Evolutionary conservation across 805 yeast genomes (phyloP).

Genomic region (Komagataella kurtzmanii): DNA sequence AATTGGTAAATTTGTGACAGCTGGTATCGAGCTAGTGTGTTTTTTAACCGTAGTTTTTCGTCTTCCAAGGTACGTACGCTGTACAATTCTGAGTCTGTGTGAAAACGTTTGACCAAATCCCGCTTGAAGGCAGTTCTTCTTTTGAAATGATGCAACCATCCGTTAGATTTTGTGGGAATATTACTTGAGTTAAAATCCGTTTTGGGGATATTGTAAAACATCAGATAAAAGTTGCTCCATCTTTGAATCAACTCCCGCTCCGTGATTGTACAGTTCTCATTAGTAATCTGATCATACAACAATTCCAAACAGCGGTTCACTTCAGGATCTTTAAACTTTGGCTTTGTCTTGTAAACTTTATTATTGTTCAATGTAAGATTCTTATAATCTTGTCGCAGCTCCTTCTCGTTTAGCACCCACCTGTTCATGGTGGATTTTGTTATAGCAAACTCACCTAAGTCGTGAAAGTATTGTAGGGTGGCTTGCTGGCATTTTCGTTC

Average conservation of each 20-base stretch:
- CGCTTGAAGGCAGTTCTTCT: constrained; percentile 14
- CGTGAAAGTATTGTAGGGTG: constrained; percentile 20
- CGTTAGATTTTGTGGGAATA: constrained; percentile 17
- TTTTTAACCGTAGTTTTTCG: constrained; percentile 13
- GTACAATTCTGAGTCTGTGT: constrained; percentile 7
- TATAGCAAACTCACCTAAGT: constrained; percentile 17
- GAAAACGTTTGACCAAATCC: constrained; percentile 14
- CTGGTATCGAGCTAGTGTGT: constrained; percentile 6
- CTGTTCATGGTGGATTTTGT: constrained; percentile 24
- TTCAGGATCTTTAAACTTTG: constrained; percentile 18
- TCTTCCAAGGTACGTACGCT: constrained; percentile 6
- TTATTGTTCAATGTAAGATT: constrained; percentile 13
- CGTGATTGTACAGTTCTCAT: constrained; percentile 13
- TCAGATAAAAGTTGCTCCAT: constrained; percentile 13
- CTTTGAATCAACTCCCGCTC: constrained; percentile 18
- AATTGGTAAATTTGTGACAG: constrained; percentile 19
- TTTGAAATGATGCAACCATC: constrained; percentile 28
- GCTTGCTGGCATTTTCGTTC: constrained; percentile 19
- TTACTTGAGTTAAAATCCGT: background rate
- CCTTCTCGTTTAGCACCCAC: constrained; percentile 21
- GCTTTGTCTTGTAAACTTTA: constrained; percentile 17
- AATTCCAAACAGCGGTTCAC: constrained; percentile 21
- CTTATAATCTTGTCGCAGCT: constrained; percentile 16
- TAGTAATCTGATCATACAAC: constrained; percentile 21
- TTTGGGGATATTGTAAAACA: constrained; percentile 7